Conservation (phyloP, 805 yeast genomes). For the Hyphopichia homilentoma region DNA sequence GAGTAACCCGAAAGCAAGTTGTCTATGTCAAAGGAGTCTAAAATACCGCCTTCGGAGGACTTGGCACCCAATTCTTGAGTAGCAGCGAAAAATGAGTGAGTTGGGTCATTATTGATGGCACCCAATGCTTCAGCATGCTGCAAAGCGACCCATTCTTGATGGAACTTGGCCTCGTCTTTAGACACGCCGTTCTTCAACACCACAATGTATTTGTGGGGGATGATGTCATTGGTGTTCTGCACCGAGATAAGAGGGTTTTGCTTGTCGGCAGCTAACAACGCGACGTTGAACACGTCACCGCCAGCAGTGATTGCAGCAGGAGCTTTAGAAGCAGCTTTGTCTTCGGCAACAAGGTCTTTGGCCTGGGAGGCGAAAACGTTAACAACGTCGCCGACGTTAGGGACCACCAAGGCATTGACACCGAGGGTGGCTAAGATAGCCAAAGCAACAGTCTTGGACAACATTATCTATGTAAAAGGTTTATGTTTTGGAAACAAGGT, state of each 20-base stretch:
- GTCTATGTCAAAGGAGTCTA: conserved; percentile 59
- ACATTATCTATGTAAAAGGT: too few species aligned
- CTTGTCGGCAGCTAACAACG: conserved; percentile 13
- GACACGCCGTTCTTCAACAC: conserved; percentile 69
- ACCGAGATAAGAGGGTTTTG: conserved; percentile 48
- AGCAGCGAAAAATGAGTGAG: conserved; percentile 35
- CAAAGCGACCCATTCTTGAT: conserved; percentile 61
- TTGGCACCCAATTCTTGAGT: conserved; percentile 16
- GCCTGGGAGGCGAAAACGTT: conserved; percentile 29
- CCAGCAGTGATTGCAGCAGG: too few species aligned
- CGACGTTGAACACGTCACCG: conserved; percentile 10
- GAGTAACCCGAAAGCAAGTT: conserved; percentile 70
- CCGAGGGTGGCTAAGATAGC: conserved; percentile 40
- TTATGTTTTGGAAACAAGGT: neutral
- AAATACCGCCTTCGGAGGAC: conserved; percentile 46
- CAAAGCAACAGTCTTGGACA: conserved; percentile 39
- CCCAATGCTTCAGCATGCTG: conserved; percentile 46
- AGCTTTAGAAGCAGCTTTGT: neutral
- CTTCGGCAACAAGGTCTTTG: conserved; percentile 5
- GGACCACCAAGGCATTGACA: conserved; percentile 55
- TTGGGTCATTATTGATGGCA: conserved; percentile 24
- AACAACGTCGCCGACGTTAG: conserved; percentile 43
- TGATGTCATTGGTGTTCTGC: conserved; percentile 42
- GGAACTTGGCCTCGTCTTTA: conserved; percentile 54
- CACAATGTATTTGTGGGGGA: conserved; percentile 78